Evolutionary conservation across 1,284 basidiomycete genomes (phyloP).

Genomic region (Moesziomyces sp.): DNA sequence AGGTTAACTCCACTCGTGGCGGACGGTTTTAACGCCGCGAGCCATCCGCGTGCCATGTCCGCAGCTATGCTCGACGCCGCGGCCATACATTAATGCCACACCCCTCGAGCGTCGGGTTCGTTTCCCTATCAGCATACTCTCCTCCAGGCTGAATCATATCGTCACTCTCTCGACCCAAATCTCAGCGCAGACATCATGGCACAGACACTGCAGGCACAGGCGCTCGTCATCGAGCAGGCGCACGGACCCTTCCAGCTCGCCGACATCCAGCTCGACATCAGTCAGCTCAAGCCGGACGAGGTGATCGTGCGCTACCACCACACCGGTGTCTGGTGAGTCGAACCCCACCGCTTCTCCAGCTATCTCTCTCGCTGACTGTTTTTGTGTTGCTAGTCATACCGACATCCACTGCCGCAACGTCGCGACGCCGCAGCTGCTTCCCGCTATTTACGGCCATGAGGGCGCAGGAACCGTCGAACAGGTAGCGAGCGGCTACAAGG

Average conservation of each 20-base stretch:
- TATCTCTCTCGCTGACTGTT: no score
- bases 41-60: not conserved
- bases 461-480: constrained; percentile 29
- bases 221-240: constrained; percentile 18
- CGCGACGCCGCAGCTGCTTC: constrained; percentile 8
- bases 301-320: constrained; percentile 23
- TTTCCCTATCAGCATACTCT: no score
- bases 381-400: constrained; percentile 7
- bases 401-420: constrained; percentile 12
- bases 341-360: not conserved
- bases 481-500: constrained; percentile 13
- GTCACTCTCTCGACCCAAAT: no score
- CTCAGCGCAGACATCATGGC: not conserved
- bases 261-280: constrained; percentile 20
- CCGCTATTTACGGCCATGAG: constrained; percentile 29
- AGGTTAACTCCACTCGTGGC: no score
- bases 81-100: no score
- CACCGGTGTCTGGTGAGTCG: constrained; percentile 20
- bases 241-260: constrained; percentile 19
- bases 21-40: not conserved
- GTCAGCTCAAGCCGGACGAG: constrained; percentile 17
- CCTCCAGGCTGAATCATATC: no score
- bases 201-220: constrained; percentile 14
- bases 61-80: no score
- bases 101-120: no score